Base-by-base conservation (phyloP, 108 stramenopile genomes). In the Mediolabrus comicus region DNA sequence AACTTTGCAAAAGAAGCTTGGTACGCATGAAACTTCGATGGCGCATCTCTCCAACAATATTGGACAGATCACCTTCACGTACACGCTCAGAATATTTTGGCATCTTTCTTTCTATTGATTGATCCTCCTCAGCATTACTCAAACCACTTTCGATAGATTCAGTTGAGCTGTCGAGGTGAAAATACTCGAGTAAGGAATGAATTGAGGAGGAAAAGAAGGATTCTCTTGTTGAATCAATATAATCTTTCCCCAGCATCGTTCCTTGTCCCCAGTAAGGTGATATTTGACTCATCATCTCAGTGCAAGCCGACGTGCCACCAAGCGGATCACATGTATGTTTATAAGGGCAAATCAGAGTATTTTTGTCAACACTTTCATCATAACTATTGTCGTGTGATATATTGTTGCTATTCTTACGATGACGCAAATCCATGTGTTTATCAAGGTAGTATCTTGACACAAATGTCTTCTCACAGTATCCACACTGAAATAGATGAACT, bases 381-480 rank as follows among this genome's bases (percentile, higher is more conserved):
- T 17, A 9, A 43, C n/a, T 24, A 41, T 34, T 10, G 25, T 34
- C 4, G 8, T 35, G 33, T 43, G 41, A 43, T 17, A 43, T 17
- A 0, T 43, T n/a, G n/a, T n/a, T n/a, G n/a, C n/a, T n/a, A n/a
- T n/a, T n/a, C n/a, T n/a, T n/a, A 16, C 41, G 41, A 38, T 41
- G 38, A 25, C 41, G 61, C 12, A 24, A 19, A 24, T 38, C 61
- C 61, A 62, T 41, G 26, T 62, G 61, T 14, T 36, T 43, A 25
- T 62, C 61, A 17, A 62, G 17, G 26, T 62, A 62, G 41, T 41
- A 62, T 27, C 61, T 62, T 10, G 61, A 62, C 12, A 62, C 24
- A 62, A 62, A 62, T 25, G 61, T 62, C 61, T 62, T 62, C 22
- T 62, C 35, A 41, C 61, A 62, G 13, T 38, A 38, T 27, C 61